Percentiles rank a stretch among this genome's conserved stretches.
phyloP scores from a whole-genome alignment of 495 filamentous ascomycete genomes.

The Penicillium coprophilum region DNA sequence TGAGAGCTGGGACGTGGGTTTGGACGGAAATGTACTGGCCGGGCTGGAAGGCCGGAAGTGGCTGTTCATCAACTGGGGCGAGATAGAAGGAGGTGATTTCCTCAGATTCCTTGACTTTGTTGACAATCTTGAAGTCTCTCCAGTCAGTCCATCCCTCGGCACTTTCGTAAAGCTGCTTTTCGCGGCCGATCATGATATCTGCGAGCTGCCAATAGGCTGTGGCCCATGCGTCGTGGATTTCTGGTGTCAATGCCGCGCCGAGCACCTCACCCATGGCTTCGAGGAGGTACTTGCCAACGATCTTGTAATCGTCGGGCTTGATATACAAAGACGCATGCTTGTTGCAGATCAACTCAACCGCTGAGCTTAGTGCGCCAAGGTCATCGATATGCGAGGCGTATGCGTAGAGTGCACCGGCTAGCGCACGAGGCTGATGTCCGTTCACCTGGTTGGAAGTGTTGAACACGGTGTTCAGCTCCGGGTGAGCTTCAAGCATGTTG shows the following conservation, averaged over 20 bases:
- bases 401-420: slow-evolving; percentile 65
- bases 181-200: slow-evolving; percentile 65
- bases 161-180: slow-evolving; percentile 58
- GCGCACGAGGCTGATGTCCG: slow-evolving; percentile 62
- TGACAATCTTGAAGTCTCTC: slow-evolving; percentile 64
- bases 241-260: slow-evolving; percentile 63
- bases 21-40: slow-evolving; percentile 71
- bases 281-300: slow-evolving; percentile 67
- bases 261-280: slow-evolving; percentile 67
- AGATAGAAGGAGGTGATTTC: slow-evolving; percentile 74
- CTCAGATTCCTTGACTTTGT: slow-evolving; percentile 60
- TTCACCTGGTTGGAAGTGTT: slow-evolving; percentile 63
- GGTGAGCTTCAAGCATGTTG: slow-evolving; percentile 62
- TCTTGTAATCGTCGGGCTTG: slow-evolving; percentile 63
- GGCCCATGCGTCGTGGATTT: slow-evolving; percentile 68
- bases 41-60: slow-evolving; percentile 60
- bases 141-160: slow-evolving; percentile 61
- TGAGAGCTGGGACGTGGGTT: slow-evolving; percentile 55
- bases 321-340: slow-evolving; percentile 75
- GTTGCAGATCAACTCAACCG: slow-evolving; percentile 71
- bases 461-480: slow-evolving; percentile 64
- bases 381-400: slow-evolving; percentile 74
- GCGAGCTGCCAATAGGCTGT: slow-evolving; percentile 71
- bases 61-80: slow-evolving; percentile 58
- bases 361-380: slow-evolving; percentile 56